These are phyloP conservation scores for Ganoderma leucocontextum DNA, from an alignment of 1,284 basidiomycete species.

Conservation along the genomic window DNA sequence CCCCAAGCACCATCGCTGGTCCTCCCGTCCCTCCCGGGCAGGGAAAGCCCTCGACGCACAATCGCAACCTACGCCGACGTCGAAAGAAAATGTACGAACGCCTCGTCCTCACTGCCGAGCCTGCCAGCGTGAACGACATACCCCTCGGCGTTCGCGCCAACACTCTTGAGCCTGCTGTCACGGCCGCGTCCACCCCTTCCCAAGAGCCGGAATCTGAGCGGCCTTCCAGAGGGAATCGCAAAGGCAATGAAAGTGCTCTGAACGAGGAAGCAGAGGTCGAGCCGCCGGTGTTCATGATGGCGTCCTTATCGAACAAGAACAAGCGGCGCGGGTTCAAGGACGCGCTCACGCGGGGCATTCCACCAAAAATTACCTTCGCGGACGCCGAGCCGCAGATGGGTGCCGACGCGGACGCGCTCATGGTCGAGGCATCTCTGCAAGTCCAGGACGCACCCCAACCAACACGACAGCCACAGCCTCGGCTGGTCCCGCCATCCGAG, in stretches of 20 bases:
- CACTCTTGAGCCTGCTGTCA: conserved; percentile 16
- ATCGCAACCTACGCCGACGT: conserved; percentile 69
- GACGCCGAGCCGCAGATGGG: conserved; percentile 31
- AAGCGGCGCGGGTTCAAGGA: conserved; percentile 74
- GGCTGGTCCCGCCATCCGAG: conserved; percentile 72
- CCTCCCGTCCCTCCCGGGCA: conserved; percentile 63
- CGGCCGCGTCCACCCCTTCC: background rate
- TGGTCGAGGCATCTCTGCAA: conserved; percentile 20
- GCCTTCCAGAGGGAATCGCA: background rate
- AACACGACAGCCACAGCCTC: conserved; percentile 34
- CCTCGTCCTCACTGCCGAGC: conserved; percentile 27
- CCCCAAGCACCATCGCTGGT: conserved; percentile 18
- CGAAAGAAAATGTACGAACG: conserved; percentile 55
- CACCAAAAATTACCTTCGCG: conserved; percentile 68
- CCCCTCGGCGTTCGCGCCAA: conserved; percentile 40
- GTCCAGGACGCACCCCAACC: conserved; percentile 58
- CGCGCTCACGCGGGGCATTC: conserved; percentile 54
- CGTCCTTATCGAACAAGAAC: conserved; percentile 75
- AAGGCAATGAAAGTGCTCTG: conserved; percentile 9
- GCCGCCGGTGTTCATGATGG: conserved; percentile 53
- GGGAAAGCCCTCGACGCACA: conserved; percentile 72
- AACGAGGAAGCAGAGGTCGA: conserved; percentile 4
- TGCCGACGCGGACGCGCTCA: conserved; percentile 19
- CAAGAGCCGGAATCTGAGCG: conserved; percentile 1
- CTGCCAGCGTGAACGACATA: conserved; percentile 46